Conservation (phyloP, 306 rosid genomes). For the Medicago lupulina region DNA sequence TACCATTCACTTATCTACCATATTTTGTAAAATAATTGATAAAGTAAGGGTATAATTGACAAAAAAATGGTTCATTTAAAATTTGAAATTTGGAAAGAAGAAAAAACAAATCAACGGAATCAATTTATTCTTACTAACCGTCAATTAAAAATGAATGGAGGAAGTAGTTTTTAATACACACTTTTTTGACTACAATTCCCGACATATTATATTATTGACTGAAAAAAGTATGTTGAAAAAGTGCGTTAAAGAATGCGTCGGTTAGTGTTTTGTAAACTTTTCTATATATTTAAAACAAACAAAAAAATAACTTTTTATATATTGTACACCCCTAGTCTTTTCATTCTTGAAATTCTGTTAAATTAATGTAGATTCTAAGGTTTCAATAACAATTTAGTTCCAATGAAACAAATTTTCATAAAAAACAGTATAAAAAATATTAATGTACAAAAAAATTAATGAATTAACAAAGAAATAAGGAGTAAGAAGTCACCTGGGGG, state of each 20-base stretch:
- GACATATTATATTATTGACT: background rate
- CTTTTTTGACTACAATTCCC: background rate
- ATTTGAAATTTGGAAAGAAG: background rate
- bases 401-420: no score
- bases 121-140: background rate
- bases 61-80: no score
- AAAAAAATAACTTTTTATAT: no score
- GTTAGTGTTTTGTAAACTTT: no score
- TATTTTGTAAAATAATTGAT: no score
- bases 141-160: background rate
- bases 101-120: background rate
- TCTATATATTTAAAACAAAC: no score
- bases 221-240: background rate
- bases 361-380: no score
- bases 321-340: no score
- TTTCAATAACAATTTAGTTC: no score
- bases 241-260: no score
- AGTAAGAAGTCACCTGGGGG: slow-evolving; percentile 64
- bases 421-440: no score
- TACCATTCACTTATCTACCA: background rate
- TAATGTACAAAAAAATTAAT: background rate
- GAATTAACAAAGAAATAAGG: slow-evolving; percentile 3
- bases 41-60: background rate
- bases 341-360: no score
- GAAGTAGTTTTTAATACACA: background rate